Conservation (phyloP, 1,284 basidiomycete genomes). For the Apiotrichum veenhuisii region DNA sequence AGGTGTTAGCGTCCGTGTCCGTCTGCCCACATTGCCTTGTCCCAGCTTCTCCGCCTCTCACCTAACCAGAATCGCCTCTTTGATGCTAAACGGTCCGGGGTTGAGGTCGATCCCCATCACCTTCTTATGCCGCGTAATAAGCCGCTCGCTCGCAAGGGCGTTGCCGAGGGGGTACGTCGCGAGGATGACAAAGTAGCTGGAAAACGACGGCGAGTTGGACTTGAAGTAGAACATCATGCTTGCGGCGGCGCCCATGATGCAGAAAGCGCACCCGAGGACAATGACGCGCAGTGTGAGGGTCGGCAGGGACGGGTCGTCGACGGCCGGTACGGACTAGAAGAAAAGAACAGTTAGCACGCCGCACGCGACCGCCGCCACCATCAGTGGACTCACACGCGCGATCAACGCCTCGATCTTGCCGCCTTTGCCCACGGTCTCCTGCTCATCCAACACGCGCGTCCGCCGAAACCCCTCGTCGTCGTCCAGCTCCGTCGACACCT, state of each 20-base stretch:
- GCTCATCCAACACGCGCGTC: constrained; percentile 6
- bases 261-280: constrained; percentile 55
- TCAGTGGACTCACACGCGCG: constrained; percentile 26
- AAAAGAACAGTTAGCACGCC: constrained; percentile 8
- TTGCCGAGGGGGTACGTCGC: constrained; percentile 52
- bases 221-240: constrained; percentile 54
- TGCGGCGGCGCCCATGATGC: constrained; percentile 54
- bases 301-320: constrained; percentile 55
- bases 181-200: constrained; percentile 57
- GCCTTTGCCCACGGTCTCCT: constrained; percentile 32
- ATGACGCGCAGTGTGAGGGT: constrained; percentile 55
- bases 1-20: neutral
- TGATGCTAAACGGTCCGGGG: constrained; percentile 54
- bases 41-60: constrained; percentile 11
- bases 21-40: no score
- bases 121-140: constrained; percentile 26
- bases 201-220: constrained; percentile 54
- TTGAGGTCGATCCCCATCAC: constrained; percentile 50
- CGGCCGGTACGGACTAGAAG: constrained; percentile 52
- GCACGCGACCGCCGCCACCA: no score
- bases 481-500: neutral
- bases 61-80: constrained; percentile 48
- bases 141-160: constrained; percentile 38
- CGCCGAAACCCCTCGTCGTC: constrained; percentile 4
- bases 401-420: constrained; percentile 38